Base-by-base conservation (phyloP, 1,284 basidiomycete species). In the Apiotrichum montevideense region DNA sequence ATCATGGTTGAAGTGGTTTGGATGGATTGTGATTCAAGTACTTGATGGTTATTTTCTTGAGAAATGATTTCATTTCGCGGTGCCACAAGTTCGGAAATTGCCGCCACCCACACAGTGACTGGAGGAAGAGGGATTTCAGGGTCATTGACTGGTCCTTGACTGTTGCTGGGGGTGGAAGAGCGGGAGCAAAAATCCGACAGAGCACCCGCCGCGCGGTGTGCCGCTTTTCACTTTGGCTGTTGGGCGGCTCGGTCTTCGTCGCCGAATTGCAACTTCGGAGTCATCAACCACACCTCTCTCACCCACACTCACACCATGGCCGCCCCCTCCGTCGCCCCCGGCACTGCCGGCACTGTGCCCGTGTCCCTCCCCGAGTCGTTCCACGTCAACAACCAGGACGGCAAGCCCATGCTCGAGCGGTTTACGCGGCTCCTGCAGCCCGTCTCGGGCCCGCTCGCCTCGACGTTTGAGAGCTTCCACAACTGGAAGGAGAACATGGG, bases 401-500 rank as follows among this genome's bases (percentile, higher is more conserved):
- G 69, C 57, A 50, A 66, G 29, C 66, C 68, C 6, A 70, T 72
- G 55, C 68, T 76, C 65, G 67, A 71, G 61, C 63, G 67, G 14
- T 61, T 75, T 50, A 63, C 69, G 37, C 56, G 55, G 54, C 49
- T 75, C 35, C 68, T 74, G 51, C 69, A 72, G 54, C 74, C 74
- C 42, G 66, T 77, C 46, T 47, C 74, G 46, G 64, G 65, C 29
- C 85, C 87, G 11, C 77, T 90, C 59, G 80, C 81, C 56, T 84
- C 81, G 75, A 80, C 83, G 35, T 87, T 86, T 72, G 80, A 82
- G 67, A 83, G 86, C 59, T 86, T 92, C 76, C 81, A 86, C 63
- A 78, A 83, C 77, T 93, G 89, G 89, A 84, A 89, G 67, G 81
- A 82, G 68, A 82, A 84, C 63, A 81, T 93, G 65, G 88, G 86